Conservation (phyloP, 495 filamentous ascomycete genomes). For the Friedmanniomyces endolithicus region DNA sequence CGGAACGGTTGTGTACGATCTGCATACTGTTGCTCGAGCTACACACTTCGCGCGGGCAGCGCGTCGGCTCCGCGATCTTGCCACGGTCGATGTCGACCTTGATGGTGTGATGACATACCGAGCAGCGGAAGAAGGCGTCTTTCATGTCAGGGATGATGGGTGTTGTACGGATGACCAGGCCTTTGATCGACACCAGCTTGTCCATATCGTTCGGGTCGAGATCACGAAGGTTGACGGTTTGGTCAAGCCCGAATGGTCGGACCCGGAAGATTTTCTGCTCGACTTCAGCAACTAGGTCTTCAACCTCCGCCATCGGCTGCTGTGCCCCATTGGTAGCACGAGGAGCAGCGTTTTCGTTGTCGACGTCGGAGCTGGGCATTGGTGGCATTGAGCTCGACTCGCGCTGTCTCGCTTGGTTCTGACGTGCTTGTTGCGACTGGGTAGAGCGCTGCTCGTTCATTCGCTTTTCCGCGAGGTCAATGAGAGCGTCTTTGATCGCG, state of each 20-base stretch:
- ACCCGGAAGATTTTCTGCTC: conserved; percentile 68
- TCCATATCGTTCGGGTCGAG: conserved; percentile 80
- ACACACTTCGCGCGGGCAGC: conserved; percentile 77
- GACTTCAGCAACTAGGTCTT: conserved; percentile 50
- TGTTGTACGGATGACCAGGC: conserved; percentile 88
- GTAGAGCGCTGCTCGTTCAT: conserved; percentile 57
- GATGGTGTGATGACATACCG: conserved; percentile 79
- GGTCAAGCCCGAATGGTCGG: conserved; percentile 78
- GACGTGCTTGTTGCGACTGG: conserved; percentile 35
- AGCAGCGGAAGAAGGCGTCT: conserved; percentile 84
- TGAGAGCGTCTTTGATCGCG: conserved; percentile 80
- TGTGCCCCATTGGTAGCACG: neutral
- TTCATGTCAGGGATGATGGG: conserved; percentile 98
- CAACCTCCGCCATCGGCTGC: conserved; percentile 32
- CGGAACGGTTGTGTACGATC: conserved; percentile 90
- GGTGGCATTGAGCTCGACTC: conserved; percentile 59
- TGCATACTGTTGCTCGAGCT: conserved; percentile 89
- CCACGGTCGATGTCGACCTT: conserved; percentile 87
- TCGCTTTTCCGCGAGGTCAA: conserved; percentile 64
- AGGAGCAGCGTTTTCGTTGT: conserved; percentile 27
- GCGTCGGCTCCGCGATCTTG: conserved; percentile 87
- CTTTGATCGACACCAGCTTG: conserved; percentile 91
- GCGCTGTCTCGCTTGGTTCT: conserved; percentile 29
- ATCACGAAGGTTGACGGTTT: conserved; percentile 82
- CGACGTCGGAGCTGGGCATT: conserved; percentile 61